A percentile compares a stretch with the other conserved stretches of the same genome.
phyloP scores from a whole-genome alignment of 2,329 filamentous ascomycete genomes.

The Botryotinia calthae region DNA sequence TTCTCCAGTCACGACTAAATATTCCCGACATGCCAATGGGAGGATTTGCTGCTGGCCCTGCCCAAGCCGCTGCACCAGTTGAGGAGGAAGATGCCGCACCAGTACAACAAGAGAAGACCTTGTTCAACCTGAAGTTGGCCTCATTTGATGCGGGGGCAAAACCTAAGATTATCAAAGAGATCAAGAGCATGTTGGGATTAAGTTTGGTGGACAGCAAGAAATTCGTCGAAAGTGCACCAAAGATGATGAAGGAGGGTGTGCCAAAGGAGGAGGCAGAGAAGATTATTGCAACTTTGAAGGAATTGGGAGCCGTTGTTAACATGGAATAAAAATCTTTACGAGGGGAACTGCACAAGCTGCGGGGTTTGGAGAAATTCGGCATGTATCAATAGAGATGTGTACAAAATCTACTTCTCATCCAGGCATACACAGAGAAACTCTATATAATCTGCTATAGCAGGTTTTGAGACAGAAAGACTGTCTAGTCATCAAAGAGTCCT shows the following conservation, averaged over 20 bases:
- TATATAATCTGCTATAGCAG: background rate
- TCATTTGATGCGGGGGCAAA: conserved; percentile 86
- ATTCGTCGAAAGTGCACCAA: conserved; percentile 97
- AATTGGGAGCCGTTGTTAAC: conserved; percentile 77
- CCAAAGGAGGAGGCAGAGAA: conserved; percentile 99
- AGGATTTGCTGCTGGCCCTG: conserved; percentile 70
- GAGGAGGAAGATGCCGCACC: conserved; percentile 88
- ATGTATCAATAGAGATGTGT: conserved; percentile 40
- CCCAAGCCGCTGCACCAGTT: conserved; percentile 58
- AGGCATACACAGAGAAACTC: background rate
- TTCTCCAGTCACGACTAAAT: conserved; percentile 77
- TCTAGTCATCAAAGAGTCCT: conserved; percentile 1
- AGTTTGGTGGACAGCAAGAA: conserved; percentile 99
- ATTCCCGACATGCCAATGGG: conserved; percentile 97
- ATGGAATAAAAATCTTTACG: conserved; percentile 79
- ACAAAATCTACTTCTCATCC: conserved; percentile 37
- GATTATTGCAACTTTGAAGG: conserved; percentile 94
- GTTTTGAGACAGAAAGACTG: background rate
- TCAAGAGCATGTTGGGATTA: conserved; percentile 92
- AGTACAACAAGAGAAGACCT: conserved; percentile 88
- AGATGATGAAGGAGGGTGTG: conserved; percentile 98
- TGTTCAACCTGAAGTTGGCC: conserved; percentile 94
- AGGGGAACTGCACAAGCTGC: conserved; percentile 28
- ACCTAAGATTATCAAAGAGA: conserved; percentile 99
- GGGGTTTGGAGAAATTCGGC: conserved; percentile 26